Evolutionary conservation across 768 basidiomycete genomes (phyloP).

Genomic region (Astraeus odoratus): DNA sequence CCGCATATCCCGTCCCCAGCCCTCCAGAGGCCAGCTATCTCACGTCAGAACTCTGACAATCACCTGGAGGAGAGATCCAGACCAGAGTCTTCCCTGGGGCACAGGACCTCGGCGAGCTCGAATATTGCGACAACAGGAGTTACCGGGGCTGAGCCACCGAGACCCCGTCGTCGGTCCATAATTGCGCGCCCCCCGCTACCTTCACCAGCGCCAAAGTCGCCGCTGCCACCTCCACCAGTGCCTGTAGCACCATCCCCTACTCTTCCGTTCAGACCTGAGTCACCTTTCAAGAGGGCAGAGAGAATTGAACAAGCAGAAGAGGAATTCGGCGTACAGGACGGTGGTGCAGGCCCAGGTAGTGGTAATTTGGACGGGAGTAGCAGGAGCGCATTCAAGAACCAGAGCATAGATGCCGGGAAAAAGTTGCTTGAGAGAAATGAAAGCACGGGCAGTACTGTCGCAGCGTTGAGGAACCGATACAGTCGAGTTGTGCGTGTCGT

Average conservation of each 20-base stretch:
- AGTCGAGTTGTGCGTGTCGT: conserved; percentile 41
- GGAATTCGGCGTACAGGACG: conserved; percentile 28
- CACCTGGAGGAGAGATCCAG: neutral
- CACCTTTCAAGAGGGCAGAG: conserved; percentile 19
- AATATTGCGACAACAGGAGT: neutral
- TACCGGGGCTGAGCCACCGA: conserved; percentile 3
- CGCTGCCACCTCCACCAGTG: neutral
- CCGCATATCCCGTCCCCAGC: conserved; percentile 4
- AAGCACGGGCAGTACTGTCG: conserved; percentile 55
- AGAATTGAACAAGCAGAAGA: conserved; percentile 18
- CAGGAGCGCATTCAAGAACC: conserved; percentile 17
- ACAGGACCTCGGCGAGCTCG: neutral
- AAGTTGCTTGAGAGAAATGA: conserved; percentile 43
- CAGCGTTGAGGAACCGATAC: conserved; percentile 63
- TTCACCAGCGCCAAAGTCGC: conserved; percentile 11
- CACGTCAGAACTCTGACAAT: conserved; percentile 4
- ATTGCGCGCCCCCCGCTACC: conserved; percentile 12
- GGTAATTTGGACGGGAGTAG: conserved; percentile 18
- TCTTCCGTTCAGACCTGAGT: conserved; percentile 5
- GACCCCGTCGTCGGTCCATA: conserved; percentile 17
- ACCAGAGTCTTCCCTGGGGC: neutral
- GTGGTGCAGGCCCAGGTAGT: conserved; percentile 18
- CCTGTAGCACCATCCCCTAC: neutral
- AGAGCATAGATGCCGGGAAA: conserved; percentile 26
- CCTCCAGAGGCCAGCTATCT: conserved; percentile 2